phyloP scores from a whole-genome alignment of 768 basidiomycete species.

The Phlegmacium glaucopus region DNA sequence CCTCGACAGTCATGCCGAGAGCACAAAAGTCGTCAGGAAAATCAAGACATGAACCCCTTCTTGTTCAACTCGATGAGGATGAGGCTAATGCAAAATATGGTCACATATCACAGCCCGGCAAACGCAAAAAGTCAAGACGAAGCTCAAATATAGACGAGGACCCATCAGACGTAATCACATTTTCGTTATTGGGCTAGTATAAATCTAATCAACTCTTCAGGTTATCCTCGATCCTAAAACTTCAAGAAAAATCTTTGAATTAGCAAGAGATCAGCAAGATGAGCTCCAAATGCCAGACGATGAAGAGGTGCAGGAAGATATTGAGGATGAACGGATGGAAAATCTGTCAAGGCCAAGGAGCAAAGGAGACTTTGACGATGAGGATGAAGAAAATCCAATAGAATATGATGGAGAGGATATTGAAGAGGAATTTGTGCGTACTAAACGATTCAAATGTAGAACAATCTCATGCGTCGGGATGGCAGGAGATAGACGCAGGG shows the following conservation, averaged over 20 bases:
- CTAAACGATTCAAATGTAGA: neutral
- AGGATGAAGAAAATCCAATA: slow-evolving; percentile 54
- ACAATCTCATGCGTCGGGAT: slow-evolving; percentile 3
- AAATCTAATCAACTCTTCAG: slow-evolving; percentile 34
- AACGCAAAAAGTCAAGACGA: slow-evolving; percentile 58
- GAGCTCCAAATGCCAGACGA: slow-evolving; percentile 71
- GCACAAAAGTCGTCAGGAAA: slow-evolving; percentile 49
- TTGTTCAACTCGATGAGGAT: slow-evolving; percentile 79
- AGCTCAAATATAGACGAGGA: slow-evolving; percentile 52
- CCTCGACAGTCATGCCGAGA: slow-evolving; percentile 55
- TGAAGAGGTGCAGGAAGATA: slow-evolving; percentile 43
- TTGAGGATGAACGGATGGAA: slow-evolving; percentile 30
- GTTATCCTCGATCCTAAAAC: slow-evolving; percentile 74
- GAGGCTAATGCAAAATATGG: slow-evolving; percentile 77
- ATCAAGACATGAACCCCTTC: slow-evolving; percentile 82
- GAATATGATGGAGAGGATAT: slow-evolving; percentile 50
- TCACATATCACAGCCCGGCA: slow-evolving; percentile 70
- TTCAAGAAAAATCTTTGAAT: slow-evolving; percentile 84
- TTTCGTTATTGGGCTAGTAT: slow-evolving; percentile 13
- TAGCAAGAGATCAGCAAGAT: slow-evolving; percentile 91
- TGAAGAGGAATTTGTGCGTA: slow-evolving; percentile 60
- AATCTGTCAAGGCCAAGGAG: slow-evolving; percentile 30
- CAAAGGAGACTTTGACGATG: slow-evolving; percentile 34
- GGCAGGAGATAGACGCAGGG: slow-evolving; percentile 83
- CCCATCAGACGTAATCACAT: slow-evolving; percentile 45